phyloP scores from a whole-genome alignment of 768 basidiomycete genomes.

The Cyclocybe aegerita region DNA sequence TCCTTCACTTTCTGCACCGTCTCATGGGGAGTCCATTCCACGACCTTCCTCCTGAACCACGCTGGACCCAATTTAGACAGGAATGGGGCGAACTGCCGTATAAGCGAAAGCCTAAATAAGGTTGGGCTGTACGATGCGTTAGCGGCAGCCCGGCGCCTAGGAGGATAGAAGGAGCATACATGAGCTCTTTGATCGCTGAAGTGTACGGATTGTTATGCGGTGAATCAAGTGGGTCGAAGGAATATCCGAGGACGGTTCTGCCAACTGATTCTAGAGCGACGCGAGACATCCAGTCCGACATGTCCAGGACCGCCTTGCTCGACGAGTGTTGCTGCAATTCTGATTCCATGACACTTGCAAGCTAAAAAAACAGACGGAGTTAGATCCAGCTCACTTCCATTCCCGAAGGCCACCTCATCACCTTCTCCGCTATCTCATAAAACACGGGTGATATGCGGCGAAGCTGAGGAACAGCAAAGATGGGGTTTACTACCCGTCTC shows the following conservation, averaged over 20 bases:
- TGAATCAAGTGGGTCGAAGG: conserved; percentile 46
- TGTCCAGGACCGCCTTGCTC: conserved; percentile 32
- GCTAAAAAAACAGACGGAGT: too few relatives aligned
- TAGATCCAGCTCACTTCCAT: too few relatives aligned
- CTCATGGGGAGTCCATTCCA: conserved; percentile 37
- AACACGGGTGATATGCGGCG: conserved; percentile 43
- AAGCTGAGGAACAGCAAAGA: conserved; percentile 47
- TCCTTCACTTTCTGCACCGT: conserved; percentile 40
- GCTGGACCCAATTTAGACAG: conserved; percentile 40
- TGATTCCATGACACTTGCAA: too few relatives aligned
- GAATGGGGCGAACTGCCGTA: conserved; percentile 46
- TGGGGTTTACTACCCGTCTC: conserved; percentile 46
- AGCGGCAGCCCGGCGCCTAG: conserved; percentile 2
- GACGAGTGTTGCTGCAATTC: not conserved
- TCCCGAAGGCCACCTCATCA: conserved; percentile 8
- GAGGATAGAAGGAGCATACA: conserved; percentile 27
- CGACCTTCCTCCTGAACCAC: conserved; percentile 40
- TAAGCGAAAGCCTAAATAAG: conserved; percentile 41
- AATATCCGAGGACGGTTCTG: conserved; percentile 42
- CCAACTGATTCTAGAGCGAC: conserved; percentile 45
- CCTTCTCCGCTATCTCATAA: conserved; percentile 44
- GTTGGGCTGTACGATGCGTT: conserved; percentile 43
- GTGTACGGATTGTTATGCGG: conserved; percentile 43
- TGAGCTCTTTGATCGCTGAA: conserved; percentile 42
- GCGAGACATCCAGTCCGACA: conserved; percentile 47